Percentiles rank a stretch among this genome's conserved stretches.
phyloP scores from a whole-genome alignment of 805 yeast genomes.

The Zygosaccharomyces gambellarensis region DNA sequence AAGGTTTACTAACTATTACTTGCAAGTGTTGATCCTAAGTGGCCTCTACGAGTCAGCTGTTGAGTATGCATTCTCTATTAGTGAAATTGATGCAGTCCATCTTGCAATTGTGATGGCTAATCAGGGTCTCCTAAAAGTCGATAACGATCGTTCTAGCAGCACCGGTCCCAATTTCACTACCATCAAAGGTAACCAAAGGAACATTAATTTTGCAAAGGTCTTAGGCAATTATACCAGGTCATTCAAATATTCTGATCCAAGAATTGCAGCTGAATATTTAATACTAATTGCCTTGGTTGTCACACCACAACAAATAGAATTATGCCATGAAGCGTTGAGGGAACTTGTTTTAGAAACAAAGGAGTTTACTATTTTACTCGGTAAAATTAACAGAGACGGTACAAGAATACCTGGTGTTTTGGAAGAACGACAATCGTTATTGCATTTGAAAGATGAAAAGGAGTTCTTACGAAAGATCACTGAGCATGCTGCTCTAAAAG shows the following conservation, averaged over 20 bases:
- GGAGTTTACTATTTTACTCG: constrained; percentile 75
- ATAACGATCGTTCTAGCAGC: constrained; percentile 10
- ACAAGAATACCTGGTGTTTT: constrained; percentile 75
- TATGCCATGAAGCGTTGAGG: constrained; percentile 73
- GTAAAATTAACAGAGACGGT: constrained; percentile 77
- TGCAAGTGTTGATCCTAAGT: constrained; percentile 64
- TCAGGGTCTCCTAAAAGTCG: constrained; percentile 51
- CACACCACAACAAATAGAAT: constrained; percentile 43
- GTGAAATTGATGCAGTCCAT: constrained; percentile 85
- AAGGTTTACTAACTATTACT: constrained; percentile 66
- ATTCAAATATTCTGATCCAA: constrained; percentile 81
- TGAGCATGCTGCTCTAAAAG: constrained; percentile 77
- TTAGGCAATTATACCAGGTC: constrained; percentile 77
- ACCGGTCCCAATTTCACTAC: constrained; percentile 37
- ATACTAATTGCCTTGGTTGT: constrained; percentile 58
- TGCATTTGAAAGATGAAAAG: constrained; percentile 53
- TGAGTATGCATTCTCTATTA: constrained; percentile 47
- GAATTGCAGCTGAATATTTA: constrained; percentile 86
- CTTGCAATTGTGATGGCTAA: constrained; percentile 76
- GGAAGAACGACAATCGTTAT: constrained; percentile 66
- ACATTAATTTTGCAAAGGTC: constrained; percentile 51
- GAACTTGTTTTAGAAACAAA: constrained; percentile 83
- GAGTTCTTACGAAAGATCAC: constrained; percentile 67
- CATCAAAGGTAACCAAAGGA: constrained; percentile 35
- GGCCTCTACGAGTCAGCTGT: constrained; percentile 83